Conservation (phyloP, 1,284 basidiomycete genomes). For the Leccinum cinnamomeum region DNA sequence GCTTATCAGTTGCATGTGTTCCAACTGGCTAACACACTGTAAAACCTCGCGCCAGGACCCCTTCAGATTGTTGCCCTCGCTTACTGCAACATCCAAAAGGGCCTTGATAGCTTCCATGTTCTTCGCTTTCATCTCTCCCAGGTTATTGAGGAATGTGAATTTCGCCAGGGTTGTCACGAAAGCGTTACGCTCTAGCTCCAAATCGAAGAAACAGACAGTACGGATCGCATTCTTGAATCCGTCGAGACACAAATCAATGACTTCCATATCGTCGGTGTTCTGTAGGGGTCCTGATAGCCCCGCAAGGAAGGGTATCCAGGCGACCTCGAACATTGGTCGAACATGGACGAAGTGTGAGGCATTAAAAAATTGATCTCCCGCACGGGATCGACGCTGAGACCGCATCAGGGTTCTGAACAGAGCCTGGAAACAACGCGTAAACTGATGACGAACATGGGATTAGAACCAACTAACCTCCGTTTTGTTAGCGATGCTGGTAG, state of each 20-base stretch:
- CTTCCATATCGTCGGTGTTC: slow-evolving; percentile 88
- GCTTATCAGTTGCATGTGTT: slow-evolving; percentile 95
- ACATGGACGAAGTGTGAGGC: slow-evolving; percentile 96
- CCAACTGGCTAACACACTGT: slow-evolving; percentile 94
- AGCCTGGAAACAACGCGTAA: slow-evolving; percentile 49
- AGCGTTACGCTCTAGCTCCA: slow-evolving; percentile 93
- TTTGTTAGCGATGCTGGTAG: slow-evolving; percentile 93
- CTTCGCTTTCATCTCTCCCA: slow-evolving; percentile 97
- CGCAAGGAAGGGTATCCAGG: slow-evolving; percentile 96
- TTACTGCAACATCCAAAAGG: slow-evolving; percentile 88
- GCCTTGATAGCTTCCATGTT: slow-evolving; percentile 98
- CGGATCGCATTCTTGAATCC: slow-evolving; percentile 93
- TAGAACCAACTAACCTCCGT: slow-evolving; percentile 65
- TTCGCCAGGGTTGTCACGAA: slow-evolving; percentile 98
- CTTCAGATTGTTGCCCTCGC: slow-evolving; percentile 92
- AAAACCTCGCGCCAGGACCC: slow-evolving; percentile 95
- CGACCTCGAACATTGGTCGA: slow-evolving; percentile 96
- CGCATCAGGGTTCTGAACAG: slow-evolving; percentile 89
- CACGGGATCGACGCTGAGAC: slow-evolving; percentile 77
- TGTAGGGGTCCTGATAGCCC: slow-evolving; percentile 91
- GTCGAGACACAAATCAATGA: slow-evolving; percentile 90
- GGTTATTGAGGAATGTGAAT: slow-evolving; percentile 94
- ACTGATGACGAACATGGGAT: not conserved
- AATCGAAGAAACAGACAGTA: slow-evolving; percentile 92
- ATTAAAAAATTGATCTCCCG: slow-evolving; percentile 86